Evolutionary conservation across 371 early-diverging fungal species (phyloP), one percentile per base, ranked within the genome.

Genomic region (Apophysomyces variabilis): DNA sequence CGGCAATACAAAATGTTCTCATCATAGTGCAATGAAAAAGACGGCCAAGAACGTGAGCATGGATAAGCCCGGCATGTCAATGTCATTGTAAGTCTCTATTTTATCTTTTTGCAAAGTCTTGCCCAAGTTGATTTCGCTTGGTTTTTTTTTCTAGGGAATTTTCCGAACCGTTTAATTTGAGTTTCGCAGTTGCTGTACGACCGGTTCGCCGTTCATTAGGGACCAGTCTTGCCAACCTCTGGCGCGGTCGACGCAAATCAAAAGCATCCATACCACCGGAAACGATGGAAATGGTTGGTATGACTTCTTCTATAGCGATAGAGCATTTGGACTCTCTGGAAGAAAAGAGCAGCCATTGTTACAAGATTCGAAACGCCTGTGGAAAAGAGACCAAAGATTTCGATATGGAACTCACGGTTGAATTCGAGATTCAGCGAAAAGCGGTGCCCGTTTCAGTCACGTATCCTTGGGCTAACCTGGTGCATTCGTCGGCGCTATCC

Each of bases 391-490:
- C 12, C 57, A 50, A 54, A 21, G n/a, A 54, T 54, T 7, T 58
- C 21, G 58, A 67, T 18, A 18, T 67, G 35, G 67, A 67, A 12
- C 38, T 67, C 38, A 57, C 36, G 14, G 58, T 67, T 4, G 58
- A 45, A 47, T 63, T 63, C 11, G 16, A 47, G 3, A 38, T 56
- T 9, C 12, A 14, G 14, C 47, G 37, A 44, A 14, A 41, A 44
- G n/a, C 50, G 37, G 38, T 50, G 21, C 54, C 54, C 0, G 21
- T n/a, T 21, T 9, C 7, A 26, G 21, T 50, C 7, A 50, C 4
- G 21, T 50, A 50, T 26, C 69, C 69, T 43, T 67, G 71, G 71
- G 43, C 61, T 14, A 67, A 67, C 32, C 66, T 59, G 39, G 61
- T 60, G 9, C 46, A 58, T 12, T 46, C 61, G 2, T 61, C 62